Evolutionary conservation across 352 stramenopile species (phyloP), one percentile per base, ranked within the genome.

Genomic region (Pythium aquatile): DNA sequence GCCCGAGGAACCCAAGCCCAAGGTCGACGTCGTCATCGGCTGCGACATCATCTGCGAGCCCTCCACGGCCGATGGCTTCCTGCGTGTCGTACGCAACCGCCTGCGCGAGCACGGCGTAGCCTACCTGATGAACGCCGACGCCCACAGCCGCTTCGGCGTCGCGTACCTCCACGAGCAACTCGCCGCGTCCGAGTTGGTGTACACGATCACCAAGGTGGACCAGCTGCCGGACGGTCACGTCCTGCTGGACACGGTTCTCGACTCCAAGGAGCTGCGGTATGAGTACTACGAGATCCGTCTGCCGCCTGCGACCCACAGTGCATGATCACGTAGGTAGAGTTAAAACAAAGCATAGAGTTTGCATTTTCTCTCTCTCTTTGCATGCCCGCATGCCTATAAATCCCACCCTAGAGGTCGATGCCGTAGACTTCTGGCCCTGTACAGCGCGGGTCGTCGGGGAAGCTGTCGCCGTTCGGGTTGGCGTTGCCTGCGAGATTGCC

Each of bases 41-140:
- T 91, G 85, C 57, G 87, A 96, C 59, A 93, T 96, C 68, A 96
- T 96, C 54, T 96, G 87, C 65, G 87, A 96, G 48, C 82, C 87
- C 2, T 90, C 78, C 67, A 96, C 87, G 4, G 87, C 87, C 28
- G 87, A 96, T 69, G 87, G 87, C n/a, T 96, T 96, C 55, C 58
- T 93, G 26, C 83, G 84, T 37, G 85, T 93, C 42, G 75, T 96
- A 29, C 78, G 75, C 16, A 69, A 88, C 26, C 83, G 87, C 2
- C 61, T 96, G 11, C 76, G 72, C 28, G 17, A 68, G 7, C 63
- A 80, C 42, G 75, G 75, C 24, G 79, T 93, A 58, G 84, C 84
- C 39, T 95, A 93, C 69, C 79, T 96, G 51, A 88, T 96, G 69
- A 96, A 96, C 65, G 87, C 87, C 28, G 87, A 92, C 66, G 88